Evolutionary conservation across 805 yeast genomes (phyloP).

Genomic region (Sungouiella blattae): DNA sequence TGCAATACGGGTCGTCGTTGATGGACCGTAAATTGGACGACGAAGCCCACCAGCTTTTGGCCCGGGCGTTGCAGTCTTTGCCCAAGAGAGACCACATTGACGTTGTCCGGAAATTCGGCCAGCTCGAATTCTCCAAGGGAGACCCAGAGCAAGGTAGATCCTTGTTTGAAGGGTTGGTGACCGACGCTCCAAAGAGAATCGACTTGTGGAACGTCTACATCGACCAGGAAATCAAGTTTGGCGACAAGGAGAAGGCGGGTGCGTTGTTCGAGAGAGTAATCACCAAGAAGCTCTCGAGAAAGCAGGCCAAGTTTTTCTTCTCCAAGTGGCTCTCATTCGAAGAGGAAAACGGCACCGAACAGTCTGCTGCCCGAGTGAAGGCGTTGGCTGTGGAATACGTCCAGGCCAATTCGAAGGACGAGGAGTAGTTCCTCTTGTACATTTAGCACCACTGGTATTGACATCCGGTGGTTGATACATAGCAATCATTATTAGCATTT

Average conservation of each 20-base stretch:
- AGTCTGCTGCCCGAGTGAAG: slow-evolving; percentile 78
- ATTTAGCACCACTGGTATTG: too few species aligned
- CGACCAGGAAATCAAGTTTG: slow-evolving; percentile 81
- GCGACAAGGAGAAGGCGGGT: slow-evolving; percentile 61
- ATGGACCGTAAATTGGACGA: slow-evolving; percentile 55
- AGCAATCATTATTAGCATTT: too few species aligned
- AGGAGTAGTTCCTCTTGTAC: slow-evolving; percentile 6
- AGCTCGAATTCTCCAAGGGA: slow-evolving; percentile 80
- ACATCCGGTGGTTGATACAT: too few species aligned
- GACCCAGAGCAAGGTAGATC: slow-evolving; percentile 94
- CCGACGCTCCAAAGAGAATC: slow-evolving; percentile 86
- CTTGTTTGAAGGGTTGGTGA: slow-evolving; percentile 83
- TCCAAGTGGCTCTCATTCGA: slow-evolving; percentile 87
- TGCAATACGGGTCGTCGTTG: slow-evolving; percentile 71
- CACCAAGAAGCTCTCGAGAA: slow-evolving; percentile 63
- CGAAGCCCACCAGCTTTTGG: slow-evolving; percentile 68
- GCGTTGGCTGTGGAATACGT: slow-evolving; percentile 86
- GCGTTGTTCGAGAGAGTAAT: slow-evolving; percentile 80
- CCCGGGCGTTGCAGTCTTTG: slow-evolving; percentile 66
- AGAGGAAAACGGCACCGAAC: slow-evolving; percentile 62
- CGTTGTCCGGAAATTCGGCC: slow-evolving; percentile 83
- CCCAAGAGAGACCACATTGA: slow-evolving; percentile 75
- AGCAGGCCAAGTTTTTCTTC: slow-evolving; percentile 93
- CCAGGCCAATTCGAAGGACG: slow-evolving; percentile 21
- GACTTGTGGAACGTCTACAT: slow-evolving; percentile 95